These are phyloP conservation scores for Ophiocytium majus DNA, from an alignment of 352 stramenopile species.

Conservation along the genomic window DNA sequence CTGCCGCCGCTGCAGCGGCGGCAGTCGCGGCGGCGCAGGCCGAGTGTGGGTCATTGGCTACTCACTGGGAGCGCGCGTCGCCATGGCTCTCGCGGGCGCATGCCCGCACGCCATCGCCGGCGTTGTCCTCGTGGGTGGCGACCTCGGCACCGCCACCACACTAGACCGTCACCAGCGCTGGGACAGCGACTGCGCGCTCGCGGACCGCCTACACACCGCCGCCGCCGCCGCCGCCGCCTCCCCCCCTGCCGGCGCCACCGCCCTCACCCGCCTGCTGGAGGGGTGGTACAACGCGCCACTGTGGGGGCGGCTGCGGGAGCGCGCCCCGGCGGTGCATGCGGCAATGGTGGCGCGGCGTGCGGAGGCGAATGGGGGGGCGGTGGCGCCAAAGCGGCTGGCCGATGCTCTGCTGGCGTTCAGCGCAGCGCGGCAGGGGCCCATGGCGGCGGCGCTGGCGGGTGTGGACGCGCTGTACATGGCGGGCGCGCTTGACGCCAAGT, in stretches of 20 bases:
- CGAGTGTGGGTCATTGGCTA: slow-evolving; percentile 47
- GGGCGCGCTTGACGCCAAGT: slow-evolving; percentile 38
- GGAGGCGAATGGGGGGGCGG: not conserved
- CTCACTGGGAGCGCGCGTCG: slow-evolving; percentile 46
- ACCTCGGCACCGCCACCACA: not conserved
- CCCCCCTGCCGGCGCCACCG: not conserved
- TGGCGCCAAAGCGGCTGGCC: not conserved
- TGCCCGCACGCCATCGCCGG: slow-evolving; percentile 26
- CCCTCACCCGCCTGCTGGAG: slow-evolving; percentile 24
- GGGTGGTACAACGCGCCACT: slow-evolving; percentile 36
- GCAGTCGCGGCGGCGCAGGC: too few species aligned
- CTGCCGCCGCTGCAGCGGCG: too few species aligned
- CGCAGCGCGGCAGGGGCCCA: slow-evolving; percentile 30
- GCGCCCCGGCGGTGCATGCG: slow-evolving; percentile 20
- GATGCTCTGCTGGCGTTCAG: slow-evolving; percentile 35
- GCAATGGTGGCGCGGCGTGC: slow-evolving; percentile 35
- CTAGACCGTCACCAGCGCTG: slow-evolving; percentile 3
- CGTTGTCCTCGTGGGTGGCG: slow-evolving; percentile 1
- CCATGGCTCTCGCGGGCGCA: slow-evolving; percentile 29
- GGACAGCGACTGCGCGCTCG: slow-evolving; percentile 28
- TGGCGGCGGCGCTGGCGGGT: not conserved
- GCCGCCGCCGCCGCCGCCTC: not conserved
- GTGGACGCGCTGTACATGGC: slow-evolving; percentile 29
- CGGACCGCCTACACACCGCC: not conserved
- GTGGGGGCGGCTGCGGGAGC: slow-evolving; percentile 25